A percentile compares a stretch with the other conserved stretches of the same genome.
Conservation (phyloP, 2,329 filamentous ascomycete species). For the Fonsecaea nubica region DNA sequence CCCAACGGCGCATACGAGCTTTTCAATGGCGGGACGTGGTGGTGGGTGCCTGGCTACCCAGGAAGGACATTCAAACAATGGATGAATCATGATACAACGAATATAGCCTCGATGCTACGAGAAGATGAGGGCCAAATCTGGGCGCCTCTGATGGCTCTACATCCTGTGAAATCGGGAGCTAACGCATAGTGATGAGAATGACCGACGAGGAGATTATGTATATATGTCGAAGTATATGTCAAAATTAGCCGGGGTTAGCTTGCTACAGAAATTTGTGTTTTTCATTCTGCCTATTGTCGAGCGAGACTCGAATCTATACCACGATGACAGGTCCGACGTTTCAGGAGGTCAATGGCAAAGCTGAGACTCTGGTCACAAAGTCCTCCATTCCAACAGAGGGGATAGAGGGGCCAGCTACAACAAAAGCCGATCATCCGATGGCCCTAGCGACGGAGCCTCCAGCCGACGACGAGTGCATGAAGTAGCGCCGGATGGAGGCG, state of each 20-base stretch:
- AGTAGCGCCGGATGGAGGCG: neutral
- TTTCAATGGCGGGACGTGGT: conserved; percentile 84
- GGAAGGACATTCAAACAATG: conserved; percentile 81
- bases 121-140: conserved; percentile 83
- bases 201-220: neutral
- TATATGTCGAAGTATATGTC: neutral
- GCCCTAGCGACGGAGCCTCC: neutral
- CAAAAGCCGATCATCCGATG: neutral
- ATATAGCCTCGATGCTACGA: conserved; percentile 60
- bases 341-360: no score
- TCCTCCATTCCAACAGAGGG: neutral
- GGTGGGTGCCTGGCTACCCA: conserved; percentile 84
- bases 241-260: neutral
- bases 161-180: conserved; percentile 81
- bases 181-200: conserved; percentile 1
- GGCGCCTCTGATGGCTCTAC: conserved; percentile 83
- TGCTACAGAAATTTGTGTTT: no score
- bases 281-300: no score
- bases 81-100: conserved; percentile 80
- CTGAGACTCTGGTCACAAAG: no score
- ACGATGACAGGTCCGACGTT: no score
- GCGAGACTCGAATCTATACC: no score
- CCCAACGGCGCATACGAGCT: conserved; percentile 25
- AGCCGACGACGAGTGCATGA: neutral
- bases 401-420: neutral